Evolutionary conservation across 495 filamentous ascomycete genomes (phyloP), one percentile per base, ranked within the genome.

Genomic region (Penicillium robsamsonii): DNA sequence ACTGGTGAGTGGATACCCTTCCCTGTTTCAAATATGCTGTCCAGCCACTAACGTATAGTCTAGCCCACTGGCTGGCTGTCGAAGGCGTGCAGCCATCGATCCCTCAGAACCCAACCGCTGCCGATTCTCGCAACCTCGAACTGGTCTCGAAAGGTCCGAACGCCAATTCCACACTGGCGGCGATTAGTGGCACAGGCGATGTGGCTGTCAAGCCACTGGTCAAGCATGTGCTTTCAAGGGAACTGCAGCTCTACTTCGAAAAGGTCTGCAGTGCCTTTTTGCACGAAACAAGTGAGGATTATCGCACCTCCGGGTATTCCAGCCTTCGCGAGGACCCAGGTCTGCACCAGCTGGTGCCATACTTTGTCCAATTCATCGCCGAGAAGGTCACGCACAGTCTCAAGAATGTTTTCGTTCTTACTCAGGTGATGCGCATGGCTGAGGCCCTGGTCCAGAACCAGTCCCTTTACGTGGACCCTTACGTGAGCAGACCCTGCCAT

Each of bases 51-150:
- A 77, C 44, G 4, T 55, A 7, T 35, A 20, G 8, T 50, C 18
- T 64, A 95, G 94, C 87, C 42, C 94, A 98, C 70, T 97, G 92
- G 91, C 83, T 97, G 37, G 92, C 93, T 35, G 86, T 97, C 30
- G 94, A 97, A 76, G 94, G 95, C 50, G 92, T 96, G 6, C 92
- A 97, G 65, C 94, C 94, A 11, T 90, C 91, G 1, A 96, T 96
- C 65, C 90, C 91, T 10, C 92, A 97, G 68, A 98, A 98, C 67
- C 94, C 94, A 12, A 91, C 92, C 1, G 82, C 88, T 12, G 82
- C 85, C 56, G 92, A 97, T 70, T 81, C 83, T 12, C 84, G 90
- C 11, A 85, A 86, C 55, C 86, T 89, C 48, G 92, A 97, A 62
- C 78, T 96, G 15, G 79, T 93, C 42, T 87, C 93, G 3, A 97